Base-by-base conservation (phyloP, 345 rosid species). In the Citrus inodora region DNA sequence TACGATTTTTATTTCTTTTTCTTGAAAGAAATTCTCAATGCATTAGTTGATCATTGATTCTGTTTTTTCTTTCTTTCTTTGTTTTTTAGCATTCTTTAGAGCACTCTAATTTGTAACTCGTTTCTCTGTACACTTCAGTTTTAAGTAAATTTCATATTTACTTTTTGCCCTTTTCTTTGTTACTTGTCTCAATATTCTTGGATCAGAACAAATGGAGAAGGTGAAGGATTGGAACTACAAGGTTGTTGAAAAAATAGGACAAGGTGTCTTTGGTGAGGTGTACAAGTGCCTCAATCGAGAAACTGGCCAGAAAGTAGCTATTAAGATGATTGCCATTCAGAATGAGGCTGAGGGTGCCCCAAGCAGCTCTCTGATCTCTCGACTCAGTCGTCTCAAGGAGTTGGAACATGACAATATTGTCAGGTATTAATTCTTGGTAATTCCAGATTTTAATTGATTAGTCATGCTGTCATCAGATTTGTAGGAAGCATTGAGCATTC, bases 161-260 rank as follows among this genome's bases (percentile, higher is more conserved):
- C 4, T 13, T 46, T 1, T 46, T 11, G 16, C 51, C 51, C 16
- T 46, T 46, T 46, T 46, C 17, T 46, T 46, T 1, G 16, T 46
- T 13, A 13, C 4, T 46, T 13, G 51, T 46, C 17, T 46, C 51
- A 46, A 3, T 11, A 46, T 46, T 11, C 17, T 46, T 46, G 51
- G 51, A 46, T 11, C 17, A 11, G 51, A 46, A 70, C 6, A 67
- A 37, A 73, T 73, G 76, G 76, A 73, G 2, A 60, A 60, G 2
- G 32, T 73, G 67, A 73, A 73, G 33, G 35, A 11, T 25, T 73
- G 76, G 67, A 60, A 59, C 14, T 74, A 74, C 70, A 42, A 9
- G 60, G 10, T 27, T 7, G 21, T 75, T 17, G 30, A 62, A 37
- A 27, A 61, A 21, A 75, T 75, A 27, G 70, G 78, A 28, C 6